Evolutionary conservation across 257 asterid species (phyloP).

Genomic region (Solanum tarijense): DNA sequence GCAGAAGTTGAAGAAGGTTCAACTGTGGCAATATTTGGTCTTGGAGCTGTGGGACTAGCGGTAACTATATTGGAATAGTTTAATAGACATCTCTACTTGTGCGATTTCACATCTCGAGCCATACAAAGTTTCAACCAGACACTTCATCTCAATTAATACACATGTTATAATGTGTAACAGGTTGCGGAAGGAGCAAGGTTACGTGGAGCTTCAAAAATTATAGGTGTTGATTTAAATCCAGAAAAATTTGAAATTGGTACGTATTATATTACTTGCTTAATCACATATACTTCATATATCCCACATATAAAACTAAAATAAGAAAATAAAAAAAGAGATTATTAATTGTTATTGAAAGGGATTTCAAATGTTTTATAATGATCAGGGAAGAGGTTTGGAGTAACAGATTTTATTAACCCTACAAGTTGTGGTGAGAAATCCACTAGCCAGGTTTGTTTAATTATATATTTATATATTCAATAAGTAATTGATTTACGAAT

Average conservation of each 20-base stretch:
- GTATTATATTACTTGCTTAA: background rate
- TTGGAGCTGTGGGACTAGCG: conserved; percentile 37
- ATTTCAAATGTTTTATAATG: background rate
- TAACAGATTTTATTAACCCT: conserved; percentile 33
- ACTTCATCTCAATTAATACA: background rate
- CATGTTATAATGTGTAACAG: background rate
- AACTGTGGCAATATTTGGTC: conserved; percentile 35
- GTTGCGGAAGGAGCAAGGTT: background rate
- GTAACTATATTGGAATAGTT: background rate
- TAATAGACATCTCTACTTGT: background rate
- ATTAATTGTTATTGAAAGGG: background rate
- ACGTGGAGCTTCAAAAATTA: conserved; percentile 29
- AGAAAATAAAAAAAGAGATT: too few species aligned
- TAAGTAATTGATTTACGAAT: background rate
- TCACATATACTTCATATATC: background rate
- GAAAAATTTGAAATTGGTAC: conserved; percentile 26
- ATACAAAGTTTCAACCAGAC: background rate
- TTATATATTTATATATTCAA: background rate
- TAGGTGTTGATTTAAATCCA: conserved; percentile 29
- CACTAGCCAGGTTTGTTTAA: conserved; percentile 10
- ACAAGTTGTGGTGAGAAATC: conserved; percentile 17
- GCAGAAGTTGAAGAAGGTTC: conserved; percentile 34
- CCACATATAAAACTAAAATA: background rate
- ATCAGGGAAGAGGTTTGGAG: conserved; percentile 27
- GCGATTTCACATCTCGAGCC: background rate